Evolutionary conservation across 2,329 filamentous ascomycete genomes (phyloP).

Genomic region (Penicillium sp.): DNA sequence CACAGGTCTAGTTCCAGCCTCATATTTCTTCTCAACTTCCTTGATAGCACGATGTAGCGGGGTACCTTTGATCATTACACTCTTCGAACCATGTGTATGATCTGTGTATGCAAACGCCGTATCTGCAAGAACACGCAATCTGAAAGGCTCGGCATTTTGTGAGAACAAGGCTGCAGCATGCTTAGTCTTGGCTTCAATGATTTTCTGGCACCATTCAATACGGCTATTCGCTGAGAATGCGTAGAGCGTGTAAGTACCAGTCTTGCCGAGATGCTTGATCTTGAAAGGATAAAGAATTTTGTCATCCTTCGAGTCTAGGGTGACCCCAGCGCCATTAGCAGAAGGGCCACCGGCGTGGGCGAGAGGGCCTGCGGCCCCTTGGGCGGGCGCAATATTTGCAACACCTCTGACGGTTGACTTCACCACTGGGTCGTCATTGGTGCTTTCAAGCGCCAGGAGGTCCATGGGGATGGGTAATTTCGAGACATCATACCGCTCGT

Average conservation of each 20-base stretch:
- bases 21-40: constrained; percentile 76
- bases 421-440: constrained; percentile 86
- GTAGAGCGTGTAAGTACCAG: constrained; percentile 86
- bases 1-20: constrained; percentile 65
- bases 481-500: constrained; percentile 86
- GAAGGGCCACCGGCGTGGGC: constrained; percentile 70
- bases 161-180: constrained; percentile 86
- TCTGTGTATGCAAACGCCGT: constrained; percentile 68
- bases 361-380: constrained; percentile 52
- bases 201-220: constrained; percentile 88
- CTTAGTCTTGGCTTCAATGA: constrained; percentile 90
- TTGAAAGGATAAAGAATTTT: constrained; percentile 91
- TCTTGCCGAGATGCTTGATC: constrained; percentile 89
- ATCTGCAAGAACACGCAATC: constrained; percentile 87
- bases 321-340: constrained; percentile 53
- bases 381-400: constrained; percentile 59
- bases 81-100: constrained; percentile 60
- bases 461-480: constrained; percentile 97
- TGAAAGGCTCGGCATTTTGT: constrained; percentile 95
- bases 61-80: constrained; percentile 83
- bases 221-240: constrained; percentile 75
- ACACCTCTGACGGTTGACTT: constrained; percentile 77
- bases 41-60: constrained; percentile 88
- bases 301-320: constrained; percentile 68
- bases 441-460: constrained; percentile 85